phyloP scores from a whole-genome alignment of 768 basidiomycete genomes.

The Boletus coccyginus region DNA sequence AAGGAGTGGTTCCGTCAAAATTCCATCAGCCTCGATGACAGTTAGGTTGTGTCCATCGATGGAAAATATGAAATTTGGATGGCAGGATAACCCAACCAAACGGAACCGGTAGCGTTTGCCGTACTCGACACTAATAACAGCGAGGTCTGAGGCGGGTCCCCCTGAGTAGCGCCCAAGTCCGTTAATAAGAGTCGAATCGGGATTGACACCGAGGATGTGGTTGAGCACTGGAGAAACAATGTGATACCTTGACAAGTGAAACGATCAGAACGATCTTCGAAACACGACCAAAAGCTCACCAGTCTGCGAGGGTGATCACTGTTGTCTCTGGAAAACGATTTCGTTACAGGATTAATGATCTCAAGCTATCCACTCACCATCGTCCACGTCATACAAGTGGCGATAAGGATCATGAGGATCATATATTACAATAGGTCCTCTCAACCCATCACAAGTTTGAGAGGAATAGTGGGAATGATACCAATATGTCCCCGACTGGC shows the following conservation, averaged over 20 bases:
- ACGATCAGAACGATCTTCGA: background rate
- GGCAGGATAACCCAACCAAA: conserved; percentile 44
- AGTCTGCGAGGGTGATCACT: conserved; percentile 26
- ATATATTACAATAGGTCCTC: conserved; percentile 41
- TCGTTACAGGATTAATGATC: background rate
- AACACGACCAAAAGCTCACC: conserved; percentile 8
- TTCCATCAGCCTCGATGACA: conserved; percentile 45
- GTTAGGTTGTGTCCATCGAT: conserved; percentile 45
- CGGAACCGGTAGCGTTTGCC: conserved; percentile 48
- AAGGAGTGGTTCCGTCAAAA: conserved; percentile 39
- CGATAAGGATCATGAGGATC: conserved; percentile 40
- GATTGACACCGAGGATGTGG: conserved; percentile 14
- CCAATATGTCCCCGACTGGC: conserved; percentile 32
- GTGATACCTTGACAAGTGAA: conserved; percentile 21
- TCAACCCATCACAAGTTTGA: conserved; percentile 38
- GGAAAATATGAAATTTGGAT: conserved; percentile 42
- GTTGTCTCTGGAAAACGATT: conserved; percentile 17
- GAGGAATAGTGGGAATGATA: conserved; percentile 41
- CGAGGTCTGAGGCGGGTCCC: conserved; percentile 36
- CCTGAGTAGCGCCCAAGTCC: conserved; percentile 29
- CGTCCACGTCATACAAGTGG: conserved; percentile 43
- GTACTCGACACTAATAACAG: conserved; percentile 38
- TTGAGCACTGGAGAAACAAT: conserved; percentile 14
- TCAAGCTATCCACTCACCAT: conserved; percentile 28
- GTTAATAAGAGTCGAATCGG: conserved; percentile 30